Percentiles rank a stretch among this genome's conserved stretches.
Evolutionary conservation across 805 yeast species (phyloP).

Genomic region (Candida mattraensis): DNA sequence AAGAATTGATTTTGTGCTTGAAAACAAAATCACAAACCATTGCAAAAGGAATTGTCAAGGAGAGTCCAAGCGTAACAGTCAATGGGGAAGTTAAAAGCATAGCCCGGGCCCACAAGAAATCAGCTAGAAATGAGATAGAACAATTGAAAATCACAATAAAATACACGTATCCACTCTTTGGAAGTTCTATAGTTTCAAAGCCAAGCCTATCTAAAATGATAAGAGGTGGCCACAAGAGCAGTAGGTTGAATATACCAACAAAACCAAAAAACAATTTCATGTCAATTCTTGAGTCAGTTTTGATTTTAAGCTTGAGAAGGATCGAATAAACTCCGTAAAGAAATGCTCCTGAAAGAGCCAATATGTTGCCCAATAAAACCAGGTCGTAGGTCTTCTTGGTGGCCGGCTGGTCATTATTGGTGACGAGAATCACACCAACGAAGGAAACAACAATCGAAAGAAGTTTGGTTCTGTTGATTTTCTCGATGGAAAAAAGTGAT

Average conservation of each 20-base stretch:
- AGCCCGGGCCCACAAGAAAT: slow-evolving; percentile 94
- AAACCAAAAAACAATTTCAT: slow-evolving; percentile 91
- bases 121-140: slow-evolving; percentile 78
- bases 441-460: slow-evolving; percentile 71
- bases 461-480: slow-evolving; percentile 61
- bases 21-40: slow-evolving; percentile 85
- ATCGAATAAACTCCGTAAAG: slow-evolving; percentile 91
- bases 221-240: slow-evolving; percentile 81
- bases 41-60: slow-evolving; percentile 92
- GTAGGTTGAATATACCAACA: slow-evolving; percentile 81
- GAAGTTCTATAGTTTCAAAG: slow-evolving; percentile 71
- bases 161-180: slow-evolving; percentile 53
- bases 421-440: slow-evolving; percentile 76
- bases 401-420: slow-evolving; percentile 57
- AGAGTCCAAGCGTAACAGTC: slow-evolving; percentile 92
- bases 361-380: slow-evolving; percentile 63
- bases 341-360: slow-evolving; percentile 85
- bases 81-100: slow-evolving; percentile 91
- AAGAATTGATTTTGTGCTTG: slow-evolving; percentile 60
- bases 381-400: slow-evolving; percentile 25
- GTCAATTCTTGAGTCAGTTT: slow-evolving; percentile 72
- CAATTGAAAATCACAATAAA: slow-evolving; percentile 63
- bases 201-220: slow-evolving; percentile 61
- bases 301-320: slow-evolving; percentile 68
- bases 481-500: slow-evolving; percentile 66